Percentiles rank a stretch among this genome's conserved stretches.
Evolutionary conservation across 208 protist species (phyloP).

Genomic region (Trypanosoma theileri): DNA sequence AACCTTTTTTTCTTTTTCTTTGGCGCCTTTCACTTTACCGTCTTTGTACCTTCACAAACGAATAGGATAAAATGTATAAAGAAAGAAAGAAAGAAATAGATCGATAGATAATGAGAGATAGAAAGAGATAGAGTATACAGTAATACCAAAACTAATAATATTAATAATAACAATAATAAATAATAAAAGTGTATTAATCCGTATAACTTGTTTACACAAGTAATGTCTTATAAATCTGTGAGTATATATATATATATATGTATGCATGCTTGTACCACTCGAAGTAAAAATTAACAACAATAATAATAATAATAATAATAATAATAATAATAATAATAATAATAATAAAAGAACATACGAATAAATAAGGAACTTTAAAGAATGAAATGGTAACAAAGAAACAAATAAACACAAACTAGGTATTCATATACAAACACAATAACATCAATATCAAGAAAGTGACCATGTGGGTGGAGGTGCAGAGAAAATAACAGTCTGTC

Average conservation of each 20-base stretch:
- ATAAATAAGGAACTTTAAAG: no score
- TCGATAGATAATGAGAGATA: not conserved
- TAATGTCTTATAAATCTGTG: no score
- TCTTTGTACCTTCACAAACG: no score
- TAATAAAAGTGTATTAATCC: not conserved
- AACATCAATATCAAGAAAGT: slow-evolving; percentile 11
- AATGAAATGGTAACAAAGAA: not conserved
- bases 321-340: no score
- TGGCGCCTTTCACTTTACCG: not conserved
- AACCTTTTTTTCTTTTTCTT: slow-evolving; percentile 1
- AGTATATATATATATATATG: no score
- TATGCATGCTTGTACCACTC: no score
- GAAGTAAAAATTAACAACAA: not conserved
- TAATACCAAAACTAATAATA: not conserved
- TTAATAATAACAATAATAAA: not conserved
- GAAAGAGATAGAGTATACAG: no score
- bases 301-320: not conserved
- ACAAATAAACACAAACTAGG: slow-evolving; percentile 8
- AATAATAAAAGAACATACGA: no score
- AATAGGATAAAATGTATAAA: no score
- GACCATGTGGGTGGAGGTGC: slow-evolving; percentile 36
- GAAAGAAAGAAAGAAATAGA: not conserved
- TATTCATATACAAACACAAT: slow-evolving; percentile 12
- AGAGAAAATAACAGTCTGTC: slow-evolving; percentile 32
- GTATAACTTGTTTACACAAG: no score